Evolutionary conservation across 1,139 yeast genomes (phyloP).

Genomic region (Hyphopichia burtonii): DNA sequence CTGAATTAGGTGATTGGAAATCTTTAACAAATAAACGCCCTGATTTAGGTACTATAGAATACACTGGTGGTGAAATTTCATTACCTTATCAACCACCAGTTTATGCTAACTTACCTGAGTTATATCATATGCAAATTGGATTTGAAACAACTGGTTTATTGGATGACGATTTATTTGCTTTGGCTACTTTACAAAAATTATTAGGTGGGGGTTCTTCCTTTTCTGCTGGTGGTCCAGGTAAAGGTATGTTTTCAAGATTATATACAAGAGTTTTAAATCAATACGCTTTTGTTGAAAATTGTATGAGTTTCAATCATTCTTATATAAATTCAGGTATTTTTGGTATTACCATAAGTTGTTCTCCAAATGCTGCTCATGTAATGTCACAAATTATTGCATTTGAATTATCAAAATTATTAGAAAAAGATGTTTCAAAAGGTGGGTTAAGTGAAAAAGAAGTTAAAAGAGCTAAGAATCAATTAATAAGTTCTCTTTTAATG

Average conservation of each 20-base stretch:
- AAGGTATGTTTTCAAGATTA: slow-evolving; percentile 95
- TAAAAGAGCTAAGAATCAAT: slow-evolving; percentile 85
- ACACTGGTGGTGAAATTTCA: slow-evolving; percentile 75
- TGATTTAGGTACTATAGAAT: slow-evolving; percentile 49
- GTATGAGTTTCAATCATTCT: slow-evolving; percentile 85
- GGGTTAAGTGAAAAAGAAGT: slow-evolving; percentile 73
- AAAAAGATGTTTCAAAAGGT: slow-evolving; percentile 51
- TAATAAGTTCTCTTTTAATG: slow-evolving; percentile 87
- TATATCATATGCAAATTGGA: slow-evolving; percentile 83
- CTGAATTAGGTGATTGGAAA: slow-evolving; percentile 64
- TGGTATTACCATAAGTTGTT: slow-evolving; percentile 83
- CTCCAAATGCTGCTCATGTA: slow-evolving; percentile 83
- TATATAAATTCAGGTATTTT: slow-evolving; percentile 89
- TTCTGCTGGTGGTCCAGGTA: slow-evolving; percentile 99
- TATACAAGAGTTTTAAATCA: slow-evolving; percentile 90
- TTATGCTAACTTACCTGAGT: slow-evolving; percentile 70
- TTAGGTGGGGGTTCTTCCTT: slow-evolving; percentile 99
- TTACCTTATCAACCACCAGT: slow-evolving; percentile 72
- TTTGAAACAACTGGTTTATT: slow-evolving; percentile 85
- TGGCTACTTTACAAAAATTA: slow-evolving; percentile 86
- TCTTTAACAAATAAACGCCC: slow-evolving; percentile 28
- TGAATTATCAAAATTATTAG: slow-evolving; percentile 67
- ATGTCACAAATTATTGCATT: slow-evolving; percentile 78
- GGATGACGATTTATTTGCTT: slow-evolving; percentile 84
- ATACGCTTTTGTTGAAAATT: slow-evolving; percentile 87